Evolutionary conservation across 495 filamentous ascomycete species (phyloP), one percentile per base, ranked within the genome.

Genomic region (Lasiosphaeria miniovina): DNA sequence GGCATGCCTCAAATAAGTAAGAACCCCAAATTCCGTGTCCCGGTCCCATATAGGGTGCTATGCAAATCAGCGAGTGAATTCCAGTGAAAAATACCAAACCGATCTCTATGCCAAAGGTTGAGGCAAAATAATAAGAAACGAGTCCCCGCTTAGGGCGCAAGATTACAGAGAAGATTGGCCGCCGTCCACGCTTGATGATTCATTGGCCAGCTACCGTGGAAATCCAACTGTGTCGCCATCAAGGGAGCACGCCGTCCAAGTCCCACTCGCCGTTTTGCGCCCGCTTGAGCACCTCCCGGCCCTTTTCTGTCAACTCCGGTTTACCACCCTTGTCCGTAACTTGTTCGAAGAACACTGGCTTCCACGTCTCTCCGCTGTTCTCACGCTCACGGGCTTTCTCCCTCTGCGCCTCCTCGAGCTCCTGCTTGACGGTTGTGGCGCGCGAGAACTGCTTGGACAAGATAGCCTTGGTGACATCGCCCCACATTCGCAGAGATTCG

Each of bases 401-500:
- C 38, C 93, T 82, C 72, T 98, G 93, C 17, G 84, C 82, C 67
- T 98, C 93, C 73, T 98, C 93, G 10, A 98, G 84, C 64, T 96
- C 91, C 49, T 90, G 84, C 74, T 98, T 98, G 48, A 92, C 73
- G 41, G 84, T 85, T 49, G 93, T 98, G 12, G 94, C 94, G 61
- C 87, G 84, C 46, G 82, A 82, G 72, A 84, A 98, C 64, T 93
- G 90, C 71, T 91, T 96, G 61, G 85, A 76, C 10, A 85, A 65
- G 60, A 98, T 98, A n/a, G 93, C 90, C 36, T 88, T 77, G 8
- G 94, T 97, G 43, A 98, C 93, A 32, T 81, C 81, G 38, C 83
- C 79, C 94, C 94, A 98, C 66, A 96, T 90, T 60, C 84, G 86
- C 54, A 92, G 84, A 1, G 90, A 96, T 75, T 98, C 94, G 66